Conservation (phyloP, 78 protist species). For the Dictyostelium discoideum region DNA sequence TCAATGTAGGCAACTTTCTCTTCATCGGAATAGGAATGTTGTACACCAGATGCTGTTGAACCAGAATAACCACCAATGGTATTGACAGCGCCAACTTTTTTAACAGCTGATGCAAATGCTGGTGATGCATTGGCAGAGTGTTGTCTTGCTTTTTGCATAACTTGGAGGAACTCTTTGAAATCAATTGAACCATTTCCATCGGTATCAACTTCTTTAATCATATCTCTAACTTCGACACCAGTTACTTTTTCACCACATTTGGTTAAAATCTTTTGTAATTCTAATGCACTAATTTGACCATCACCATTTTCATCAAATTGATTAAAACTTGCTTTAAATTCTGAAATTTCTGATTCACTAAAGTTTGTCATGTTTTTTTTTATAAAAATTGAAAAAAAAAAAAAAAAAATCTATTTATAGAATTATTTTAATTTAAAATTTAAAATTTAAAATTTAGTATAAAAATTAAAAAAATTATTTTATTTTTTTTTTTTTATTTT, state of each 20-base stretch:
- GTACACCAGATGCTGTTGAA: constrained; percentile 55
- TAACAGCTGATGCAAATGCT: constrained; percentile 54
- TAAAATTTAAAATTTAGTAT: no score
- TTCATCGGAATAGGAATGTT: constrained; percentile 89
- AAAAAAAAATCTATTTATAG: not conserved
- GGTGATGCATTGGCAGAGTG: constrained; percentile 5
- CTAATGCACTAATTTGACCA: constrained; percentile 41
- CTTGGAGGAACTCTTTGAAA: constrained; percentile 62
- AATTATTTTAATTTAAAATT: no score
- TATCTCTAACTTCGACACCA: constrained; percentile 75
- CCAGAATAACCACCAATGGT: constrained; percentile 71
- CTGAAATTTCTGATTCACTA: constrained; percentile 16
- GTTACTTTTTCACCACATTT: constrained; percentile 69
- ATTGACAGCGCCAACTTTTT: constrained; percentile 68
- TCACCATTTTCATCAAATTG: constrained; percentile 70
- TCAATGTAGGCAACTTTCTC: constrained; percentile 89
- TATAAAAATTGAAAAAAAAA: not conserved
- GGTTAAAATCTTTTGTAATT: constrained; percentile 19
- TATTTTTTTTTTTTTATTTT: no score
- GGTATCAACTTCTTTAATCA: constrained; percentile 79
- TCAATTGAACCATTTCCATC: constrained; percentile 40
- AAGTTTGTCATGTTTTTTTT: not conserved
- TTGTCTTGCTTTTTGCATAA: constrained; percentile 40
- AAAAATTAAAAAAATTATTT: no score
- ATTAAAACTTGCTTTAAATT: constrained; percentile 25